These are phyloP conservation scores for Raffaelea albimanens DNA, from an alignment of 2,329 filamentous ascomycete genomes.

Conservation along the genomic window DNA sequence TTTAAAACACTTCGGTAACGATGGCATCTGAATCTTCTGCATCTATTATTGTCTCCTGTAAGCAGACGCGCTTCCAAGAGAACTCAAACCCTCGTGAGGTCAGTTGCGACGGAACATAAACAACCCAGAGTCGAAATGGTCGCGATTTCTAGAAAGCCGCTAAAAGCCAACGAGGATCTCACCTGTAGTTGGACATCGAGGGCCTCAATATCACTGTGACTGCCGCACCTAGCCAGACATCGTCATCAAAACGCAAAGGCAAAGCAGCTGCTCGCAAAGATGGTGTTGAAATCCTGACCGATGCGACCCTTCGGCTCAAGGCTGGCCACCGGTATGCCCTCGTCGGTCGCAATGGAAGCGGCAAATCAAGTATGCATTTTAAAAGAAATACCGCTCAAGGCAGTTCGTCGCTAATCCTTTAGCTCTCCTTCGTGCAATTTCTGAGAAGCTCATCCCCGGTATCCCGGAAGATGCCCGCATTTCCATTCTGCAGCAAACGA, in stretches of 20 bases:
- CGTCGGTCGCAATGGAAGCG: slow-evolving; percentile 71
- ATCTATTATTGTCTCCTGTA: too few species aligned
- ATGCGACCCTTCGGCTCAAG: slow-evolving; percentile 63
- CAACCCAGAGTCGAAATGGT: too few species aligned
- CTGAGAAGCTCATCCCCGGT: slow-evolving; percentile 69
- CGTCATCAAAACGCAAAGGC: slow-evolving; percentile 20
- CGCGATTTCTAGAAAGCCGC: too few species aligned
- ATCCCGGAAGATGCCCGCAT: slow-evolving; percentile 58
- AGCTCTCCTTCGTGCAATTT: slow-evolving; percentile 67
- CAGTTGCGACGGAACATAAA: too few species aligned
- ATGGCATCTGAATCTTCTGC: too few species aligned
- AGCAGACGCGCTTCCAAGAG: too few species aligned
- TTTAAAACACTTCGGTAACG: too few species aligned
- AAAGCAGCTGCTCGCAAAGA: slow-evolving; percentile 36
- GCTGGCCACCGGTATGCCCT: slow-evolving; percentile 67
- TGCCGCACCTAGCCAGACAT: slow-evolving; percentile 25
- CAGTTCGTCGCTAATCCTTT: background rate
- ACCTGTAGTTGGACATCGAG: slow-evolving; percentile 54
- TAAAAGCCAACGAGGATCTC: too few species aligned
- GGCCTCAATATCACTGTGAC: slow-evolving; percentile 61
- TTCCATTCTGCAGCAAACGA: slow-evolving; percentile 61
- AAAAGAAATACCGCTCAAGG: background rate
- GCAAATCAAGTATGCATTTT: slow-evolving; percentile 59
- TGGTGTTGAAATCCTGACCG: slow-evolving; percentile 58
- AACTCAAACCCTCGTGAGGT: too few species aligned